These are phyloP conservation scores for Teunomyces atbi DNA, from an alignment of 805 yeast genomes.

Conservation along the genomic window DNA sequence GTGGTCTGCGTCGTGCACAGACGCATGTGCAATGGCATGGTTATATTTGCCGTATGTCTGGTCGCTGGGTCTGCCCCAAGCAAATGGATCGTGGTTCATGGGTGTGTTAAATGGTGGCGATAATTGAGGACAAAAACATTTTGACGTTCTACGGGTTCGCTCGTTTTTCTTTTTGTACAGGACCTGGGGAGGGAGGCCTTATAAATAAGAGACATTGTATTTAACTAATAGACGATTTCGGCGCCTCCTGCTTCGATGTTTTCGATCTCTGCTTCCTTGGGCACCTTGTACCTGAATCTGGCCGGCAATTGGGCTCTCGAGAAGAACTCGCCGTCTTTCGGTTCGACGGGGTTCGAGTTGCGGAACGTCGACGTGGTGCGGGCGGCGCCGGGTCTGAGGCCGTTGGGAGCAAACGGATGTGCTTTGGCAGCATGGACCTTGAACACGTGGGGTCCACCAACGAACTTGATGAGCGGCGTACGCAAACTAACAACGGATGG, in stretches of 20 bases:
- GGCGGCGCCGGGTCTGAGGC: constrained; percentile 35
- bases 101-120: constrained; percentile 3
- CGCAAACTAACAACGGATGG: constrained; percentile 31
- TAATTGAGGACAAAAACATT: neutral
- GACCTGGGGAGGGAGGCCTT: no score
- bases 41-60: constrained; percentile 81
- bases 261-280: constrained; percentile 71
- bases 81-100: constrained; percentile 94
- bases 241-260: constrained; percentile 86
- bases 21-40: constrained; percentile 66
- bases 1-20: constrained; percentile 17
- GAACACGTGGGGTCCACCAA: constrained; percentile 72
- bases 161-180: no score
- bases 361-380: constrained; percentile 11
- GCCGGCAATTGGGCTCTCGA: constrained; percentile 68
- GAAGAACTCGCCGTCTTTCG: constrained; percentile 40
- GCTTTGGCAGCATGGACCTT: constrained; percentile 23
- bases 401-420: constrained; percentile 45
- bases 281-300: constrained; percentile 66
- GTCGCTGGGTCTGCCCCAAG: constrained; percentile 94
- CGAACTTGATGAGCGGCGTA: constrained; percentile 77
- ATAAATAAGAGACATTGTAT: no score
- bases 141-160: no score
- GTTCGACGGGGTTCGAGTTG: constrained; percentile 38
- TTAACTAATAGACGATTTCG: constrained; percentile 42